Evolutionary conservation across 2,329 filamentous ascomycete species (phyloP), one percentile per base, ranked within the genome.

Genomic region (Talaromyces amestolkiae): DNA sequence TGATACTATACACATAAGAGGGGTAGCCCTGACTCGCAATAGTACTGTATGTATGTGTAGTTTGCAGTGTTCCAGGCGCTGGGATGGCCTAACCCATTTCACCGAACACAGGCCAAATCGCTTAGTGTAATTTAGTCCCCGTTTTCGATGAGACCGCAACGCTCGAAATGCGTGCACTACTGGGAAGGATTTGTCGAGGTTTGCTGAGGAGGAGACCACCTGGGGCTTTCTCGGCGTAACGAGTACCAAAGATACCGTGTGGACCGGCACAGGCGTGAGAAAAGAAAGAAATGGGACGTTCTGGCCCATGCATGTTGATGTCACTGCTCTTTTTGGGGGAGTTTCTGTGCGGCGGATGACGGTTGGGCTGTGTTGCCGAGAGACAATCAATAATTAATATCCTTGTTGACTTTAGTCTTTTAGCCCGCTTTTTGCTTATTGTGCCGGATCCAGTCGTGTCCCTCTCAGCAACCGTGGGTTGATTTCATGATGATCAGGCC

Each of bases 241-340:
- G 22, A 59, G 35, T 17, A 45, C 56, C 56, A 59, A 45, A 24
- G 56, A 59, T 59, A 39, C 37, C n/a, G 37, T 37, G 61, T 63
- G 61, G 61, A 33, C 43, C 41, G 27, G 27, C 27, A 43, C 53
- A 58, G 62, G 41, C 43, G 49, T 39, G 41, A 33, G 56, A 43
- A 58, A n/a, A 27, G 15, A 43, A 35, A 33, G n/a, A 45, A 60
- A 63, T 53, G 33, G 64, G n/a, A 37, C 58, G 64, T 51, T 66
- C 64, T 66, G 60, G 64, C 53, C 59, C 49, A 66, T 51, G 64
- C 64, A 58, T 37, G 64, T 53, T 66, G 64, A 66, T 66, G 64
- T 66, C 59, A 66, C 58, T 58, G 33, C 33, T 24, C 53, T 37
- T 22, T 37, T 54, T 19, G 51, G 58, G 37, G 35, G 41, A 37